Conservation (phyloP, 2,329 filamentous ascomycete species). For the Penicillium hordei region DNA sequence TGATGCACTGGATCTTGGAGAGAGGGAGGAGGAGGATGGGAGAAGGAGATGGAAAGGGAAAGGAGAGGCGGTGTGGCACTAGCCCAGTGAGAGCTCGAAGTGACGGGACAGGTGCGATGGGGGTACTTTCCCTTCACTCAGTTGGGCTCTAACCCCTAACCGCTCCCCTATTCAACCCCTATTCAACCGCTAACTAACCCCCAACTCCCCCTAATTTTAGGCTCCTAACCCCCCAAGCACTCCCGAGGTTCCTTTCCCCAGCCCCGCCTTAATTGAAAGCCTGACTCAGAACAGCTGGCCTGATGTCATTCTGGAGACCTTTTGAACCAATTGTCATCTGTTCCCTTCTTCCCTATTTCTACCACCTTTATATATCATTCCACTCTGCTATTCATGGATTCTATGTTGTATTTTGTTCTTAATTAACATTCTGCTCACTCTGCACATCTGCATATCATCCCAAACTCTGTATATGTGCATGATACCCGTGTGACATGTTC, state of each 20-base stretch:
- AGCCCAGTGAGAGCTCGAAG: slow-evolving; percentile 10
- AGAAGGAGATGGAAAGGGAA: slow-evolving; percentile 21
- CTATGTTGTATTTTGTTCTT: neutral
- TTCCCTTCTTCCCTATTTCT: neutral
- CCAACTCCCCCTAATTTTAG: neutral
- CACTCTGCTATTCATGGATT: neutral
- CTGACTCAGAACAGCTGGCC: slow-evolving; percentile 14
- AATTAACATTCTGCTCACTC: neutral
- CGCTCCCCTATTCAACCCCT: neutral
- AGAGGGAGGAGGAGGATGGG: slow-evolving; percentile 24
- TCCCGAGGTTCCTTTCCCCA: neutral
- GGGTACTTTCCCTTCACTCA: neutral
- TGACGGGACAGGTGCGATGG: slow-evolving; percentile 3
- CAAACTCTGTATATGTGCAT: slow-evolving; percentile 2
- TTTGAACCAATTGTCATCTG: slow-evolving; percentile 1
- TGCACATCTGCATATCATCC: neutral
- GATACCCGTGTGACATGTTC: neutral
- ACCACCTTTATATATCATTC: neutral
- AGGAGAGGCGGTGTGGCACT: slow-evolving; percentile 25
- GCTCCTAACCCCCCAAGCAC: neutral
- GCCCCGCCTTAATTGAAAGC: neutral
- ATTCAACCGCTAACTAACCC: too few species aligned
- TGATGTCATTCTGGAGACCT: slow-evolving; percentile 28
- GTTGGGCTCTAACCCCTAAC: neutral
- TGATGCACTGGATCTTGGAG: slow-evolving; percentile 22